A percentile compares a stretch with the other conserved stretches of the same genome.
phyloP scores from a whole-genome alignment of 257 asterid species.

The Solanum arcanum region DNA sequence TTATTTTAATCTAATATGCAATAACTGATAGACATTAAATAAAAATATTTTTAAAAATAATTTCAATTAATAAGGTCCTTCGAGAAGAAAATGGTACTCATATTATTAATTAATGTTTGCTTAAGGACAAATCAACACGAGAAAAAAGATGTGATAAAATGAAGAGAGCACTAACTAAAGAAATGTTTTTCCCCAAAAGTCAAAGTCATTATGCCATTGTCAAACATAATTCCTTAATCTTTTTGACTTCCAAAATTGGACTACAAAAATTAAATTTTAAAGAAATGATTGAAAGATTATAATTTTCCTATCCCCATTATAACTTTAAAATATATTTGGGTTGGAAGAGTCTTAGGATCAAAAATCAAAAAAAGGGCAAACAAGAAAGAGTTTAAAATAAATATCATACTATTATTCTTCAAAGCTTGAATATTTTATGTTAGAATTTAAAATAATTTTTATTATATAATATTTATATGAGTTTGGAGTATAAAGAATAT shows the following conservation, averaged over 20 bases:
- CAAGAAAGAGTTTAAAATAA: too few species aligned
- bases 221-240: background rate
- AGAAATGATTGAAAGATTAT: background rate
- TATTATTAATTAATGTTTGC: background rate
- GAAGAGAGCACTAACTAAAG: background rate
- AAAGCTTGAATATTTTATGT: too few species aligned
- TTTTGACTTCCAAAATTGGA: background rate
- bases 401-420: too few species aligned
- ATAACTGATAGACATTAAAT: background rate
- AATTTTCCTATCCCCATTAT: background rate
- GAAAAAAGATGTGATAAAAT: background rate
- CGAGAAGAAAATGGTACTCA: background rate
- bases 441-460: too few species aligned
- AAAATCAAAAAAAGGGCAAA: too few species aligned
- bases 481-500: too few species aligned
- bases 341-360: too few species aligned
- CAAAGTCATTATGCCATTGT: background rate
- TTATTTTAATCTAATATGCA: background rate
- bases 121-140: background rate
- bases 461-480: too few species aligned
- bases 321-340: background rate
- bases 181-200: background rate
- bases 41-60: background rate
- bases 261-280: background rate
- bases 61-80: background rate